Evolutionary conservation across 2,329 filamentous ascomycete genomes (phyloP).

Genomic region (Aspergillus latus): DNA sequence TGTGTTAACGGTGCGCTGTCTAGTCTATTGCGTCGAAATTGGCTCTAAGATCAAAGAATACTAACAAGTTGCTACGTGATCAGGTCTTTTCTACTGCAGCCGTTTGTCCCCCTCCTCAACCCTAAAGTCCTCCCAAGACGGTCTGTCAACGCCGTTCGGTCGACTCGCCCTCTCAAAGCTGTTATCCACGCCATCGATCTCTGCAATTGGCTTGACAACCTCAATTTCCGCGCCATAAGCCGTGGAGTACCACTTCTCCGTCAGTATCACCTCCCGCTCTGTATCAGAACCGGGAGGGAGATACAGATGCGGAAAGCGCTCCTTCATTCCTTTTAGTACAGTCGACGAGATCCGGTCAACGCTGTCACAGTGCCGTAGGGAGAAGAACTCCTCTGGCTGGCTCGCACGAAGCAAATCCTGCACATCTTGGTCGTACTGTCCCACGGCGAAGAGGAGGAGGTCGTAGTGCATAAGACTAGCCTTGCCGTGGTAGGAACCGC

Average conservation of each 20-base stretch:
- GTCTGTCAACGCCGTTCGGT: constrained; percentile 14
- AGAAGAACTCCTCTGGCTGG: constrained; percentile 56
- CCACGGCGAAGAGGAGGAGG: constrained; percentile 62
- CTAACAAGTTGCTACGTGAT: too few relatives aligned
- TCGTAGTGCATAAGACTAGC: constrained; percentile 68
- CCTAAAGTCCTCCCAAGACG: constrained; percentile 12
- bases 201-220: constrained; percentile 13
- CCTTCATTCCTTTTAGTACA: constrained; percentile 57
- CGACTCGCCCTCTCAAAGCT: constrained; percentile 13
- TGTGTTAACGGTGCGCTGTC: too few relatives aligned
- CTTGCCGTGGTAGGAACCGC: constrained; percentile 66
- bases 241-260: constrained; percentile 32
- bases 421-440: constrained; percentile 55
- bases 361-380: constrained; percentile 60
- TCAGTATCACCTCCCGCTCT: constrained; percentile 44
- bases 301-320: constrained; percentile 57
- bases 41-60: too few relatives aligned
- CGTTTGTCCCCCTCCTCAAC: not conserved
- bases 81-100: not conserved
- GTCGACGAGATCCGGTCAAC: constrained; percentile 65
- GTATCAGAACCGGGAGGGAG: constrained; percentile 23
- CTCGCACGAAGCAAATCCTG: constrained; percentile 53
- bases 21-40: too few relatives aligned
- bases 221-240: constrained; percentile 12
- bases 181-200: constrained; percentile 16